Conservation (phyloP, 352 stramenopile species). For the Pythium guiyangense region DNA sequence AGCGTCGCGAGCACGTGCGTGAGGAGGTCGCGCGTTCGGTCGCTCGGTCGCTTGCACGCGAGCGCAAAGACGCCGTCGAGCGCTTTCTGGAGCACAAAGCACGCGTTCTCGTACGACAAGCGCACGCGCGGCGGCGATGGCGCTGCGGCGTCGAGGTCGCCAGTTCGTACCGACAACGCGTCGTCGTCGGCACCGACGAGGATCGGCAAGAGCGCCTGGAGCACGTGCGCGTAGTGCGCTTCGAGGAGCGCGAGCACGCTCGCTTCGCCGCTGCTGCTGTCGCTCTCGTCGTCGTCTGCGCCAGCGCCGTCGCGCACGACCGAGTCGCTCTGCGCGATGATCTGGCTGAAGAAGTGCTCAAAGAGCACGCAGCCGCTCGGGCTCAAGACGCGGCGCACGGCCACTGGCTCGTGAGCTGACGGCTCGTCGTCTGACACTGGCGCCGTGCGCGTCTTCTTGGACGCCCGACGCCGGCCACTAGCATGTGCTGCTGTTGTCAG, state of each 20-base stretch:
- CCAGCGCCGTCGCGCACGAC: constrained; percentile 21
- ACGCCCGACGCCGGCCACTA: neutral
- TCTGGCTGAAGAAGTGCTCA: constrained; percentile 52
- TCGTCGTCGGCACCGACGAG: constrained; percentile 28
- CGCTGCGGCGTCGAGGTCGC: too few species aligned
- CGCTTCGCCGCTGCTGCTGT: constrained; percentile 3
- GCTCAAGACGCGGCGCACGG: constrained; percentile 1
- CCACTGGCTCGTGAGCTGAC: too few species aligned
- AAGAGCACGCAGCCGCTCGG: constrained; percentile 52
- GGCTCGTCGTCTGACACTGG: neutral
- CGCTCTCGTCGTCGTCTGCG: constrained; percentile 22
- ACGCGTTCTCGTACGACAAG: constrained; percentile 59
- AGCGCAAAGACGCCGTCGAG: constrained; percentile 54
- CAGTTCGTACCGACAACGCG: constrained; percentile 7
- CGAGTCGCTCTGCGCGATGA: constrained; percentile 28
- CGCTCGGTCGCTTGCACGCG: constrained; percentile 31
- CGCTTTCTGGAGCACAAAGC: constrained; percentile 54
- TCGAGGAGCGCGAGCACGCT: constrained; percentile 35
- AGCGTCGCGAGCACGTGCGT: constrained; percentile 40
- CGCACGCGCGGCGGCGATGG: neutral
- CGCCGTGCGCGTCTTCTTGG: constrained; percentile 12
- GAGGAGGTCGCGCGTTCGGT: constrained; percentile 30
- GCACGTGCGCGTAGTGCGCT: constrained; percentile 41
- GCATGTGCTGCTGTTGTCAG: neutral
- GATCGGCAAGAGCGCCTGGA: constrained; percentile 40